phyloP scores from a whole-genome alignment of 768 basidiomycete species.

The Baorangia bicolor region DNA sequence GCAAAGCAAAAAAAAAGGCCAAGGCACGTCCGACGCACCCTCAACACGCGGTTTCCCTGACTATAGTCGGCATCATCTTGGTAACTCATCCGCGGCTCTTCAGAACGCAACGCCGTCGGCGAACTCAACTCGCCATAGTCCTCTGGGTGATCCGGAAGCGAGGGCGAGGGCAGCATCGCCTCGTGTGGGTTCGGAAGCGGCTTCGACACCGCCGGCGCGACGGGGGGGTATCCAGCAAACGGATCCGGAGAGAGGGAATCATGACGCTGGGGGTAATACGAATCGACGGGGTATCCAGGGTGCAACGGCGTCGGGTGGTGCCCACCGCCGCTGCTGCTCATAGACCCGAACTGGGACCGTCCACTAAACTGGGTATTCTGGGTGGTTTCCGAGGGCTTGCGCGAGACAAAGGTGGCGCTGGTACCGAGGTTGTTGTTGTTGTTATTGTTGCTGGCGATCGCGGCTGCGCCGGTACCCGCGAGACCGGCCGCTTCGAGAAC shows the following conservation, averaged over 20 bases:
- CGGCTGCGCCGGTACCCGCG: slow-evolving; percentile 9
- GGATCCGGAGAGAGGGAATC: slow-evolving; percentile 26
- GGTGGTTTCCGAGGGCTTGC: slow-evolving; percentile 27
- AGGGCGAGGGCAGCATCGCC: not conserved
- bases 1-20: not conserved
- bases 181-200: slow-evolving; percentile 25
- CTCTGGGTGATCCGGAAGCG: slow-evolving; percentile 13
- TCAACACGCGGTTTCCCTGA: slow-evolving; percentile 28
- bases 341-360: slow-evolving; percentile 24
- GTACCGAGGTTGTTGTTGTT: not conserved
- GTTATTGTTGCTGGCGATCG: not conserved
- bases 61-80: slow-evolving; percentile 31
- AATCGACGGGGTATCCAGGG: slow-evolving; percentile 26
- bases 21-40: slow-evolving; percentile 17
- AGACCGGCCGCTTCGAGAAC: slow-evolving; percentile 30
- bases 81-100: slow-evolving; percentile 31
- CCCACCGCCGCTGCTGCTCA: slow-evolving; percentile 11
- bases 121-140: slow-evolving; percentile 4
- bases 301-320: slow-evolving; percentile 20
- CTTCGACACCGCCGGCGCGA: not conserved
- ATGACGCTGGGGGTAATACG: slow-evolving; percentile 24
- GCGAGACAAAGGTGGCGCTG: slow-evolving; percentile 12
- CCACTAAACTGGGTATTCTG: slow-evolving; percentile 26
- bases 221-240: slow-evolving; percentile 31
- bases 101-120: slow-evolving; percentile 6